Conservation (phyloP, 768 basidiomycete genomes). For the Dioszegia aurantiaca region DNA sequence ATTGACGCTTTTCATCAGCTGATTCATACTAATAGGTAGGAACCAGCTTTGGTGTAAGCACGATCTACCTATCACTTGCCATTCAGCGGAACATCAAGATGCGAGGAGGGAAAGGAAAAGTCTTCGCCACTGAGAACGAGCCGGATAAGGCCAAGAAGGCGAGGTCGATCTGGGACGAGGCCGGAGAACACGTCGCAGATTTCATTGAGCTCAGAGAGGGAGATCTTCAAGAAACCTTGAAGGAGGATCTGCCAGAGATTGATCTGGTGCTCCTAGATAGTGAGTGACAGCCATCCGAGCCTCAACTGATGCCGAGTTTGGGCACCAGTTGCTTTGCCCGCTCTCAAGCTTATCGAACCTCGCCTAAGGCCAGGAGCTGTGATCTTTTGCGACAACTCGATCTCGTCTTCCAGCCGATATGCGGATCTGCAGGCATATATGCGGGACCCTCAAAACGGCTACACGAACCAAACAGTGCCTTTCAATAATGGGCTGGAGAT, state of each 20-base stretch:
- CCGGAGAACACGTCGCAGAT: constrained; percentile 11
- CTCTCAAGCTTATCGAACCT: constrained; percentile 25
- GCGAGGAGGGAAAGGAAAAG: constrained; percentile 5
- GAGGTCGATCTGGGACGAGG: constrained; percentile 21
- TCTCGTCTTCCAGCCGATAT: constrained; percentile 21
- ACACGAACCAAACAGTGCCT: constrained; percentile 22
- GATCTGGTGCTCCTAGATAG: constrained; percentile 32
- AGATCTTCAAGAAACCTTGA: constrained; percentile 26
- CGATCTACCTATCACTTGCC: constrained; percentile 35
- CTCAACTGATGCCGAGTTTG: constrained; percentile 20
- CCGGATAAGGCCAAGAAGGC: constrained; percentile 21
- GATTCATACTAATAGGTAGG: constrained; percentile 17
- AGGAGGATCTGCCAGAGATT: constrained; percentile 16
- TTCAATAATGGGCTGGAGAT: constrained; percentile 24
- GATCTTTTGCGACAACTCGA: constrained; percentile 28
- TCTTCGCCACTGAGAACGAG: constrained; percentile 34
- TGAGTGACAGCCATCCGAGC: constrained; percentile 7
- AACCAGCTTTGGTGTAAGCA: constrained; percentile 33
- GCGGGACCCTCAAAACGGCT: constrained; percentile 16
- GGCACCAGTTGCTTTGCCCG: constrained; percentile 31
- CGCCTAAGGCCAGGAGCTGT: constrained; percentile 21
- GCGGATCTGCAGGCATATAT: constrained; percentile 26
- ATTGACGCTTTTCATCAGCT: neutral
- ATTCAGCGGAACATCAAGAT: constrained; percentile 17
- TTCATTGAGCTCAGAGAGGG: constrained; percentile 26